These are phyloP conservation scores for Botryococcus braunii DNA, from an alignment of 163 green algal genomes.

Conservation along the genomic window DNA sequence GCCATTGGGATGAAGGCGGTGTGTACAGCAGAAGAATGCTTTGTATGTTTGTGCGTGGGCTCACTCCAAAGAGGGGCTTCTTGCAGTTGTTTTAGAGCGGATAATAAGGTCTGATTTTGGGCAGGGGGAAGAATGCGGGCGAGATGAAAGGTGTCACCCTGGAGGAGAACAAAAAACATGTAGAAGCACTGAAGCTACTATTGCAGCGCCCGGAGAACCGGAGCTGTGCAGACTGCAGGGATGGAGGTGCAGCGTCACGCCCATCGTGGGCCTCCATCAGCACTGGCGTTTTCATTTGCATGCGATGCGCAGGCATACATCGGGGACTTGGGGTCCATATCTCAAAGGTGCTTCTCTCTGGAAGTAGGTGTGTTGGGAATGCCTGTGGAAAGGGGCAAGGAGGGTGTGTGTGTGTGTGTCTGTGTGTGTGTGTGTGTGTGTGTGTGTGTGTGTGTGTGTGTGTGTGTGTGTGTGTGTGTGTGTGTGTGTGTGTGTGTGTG, in stretches of 20 bases:
- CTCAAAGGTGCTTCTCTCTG: slow-evolving; percentile 37
- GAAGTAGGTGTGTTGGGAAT: too few species aligned
- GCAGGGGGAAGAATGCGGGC: slow-evolving; percentile 33
- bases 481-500: too few species aligned
- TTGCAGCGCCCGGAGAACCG: slow-evolving; percentile 39
- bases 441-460: too few species aligned
- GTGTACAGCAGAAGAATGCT: too few species aligned
- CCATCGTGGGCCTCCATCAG: slow-evolving; percentile 61
- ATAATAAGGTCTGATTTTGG: background rate
- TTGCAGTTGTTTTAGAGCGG: background rate
- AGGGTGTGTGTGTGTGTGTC: too few species aligned
- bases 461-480: too few species aligned
- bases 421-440: too few species aligned
- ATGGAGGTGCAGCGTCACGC: slow-evolving; percentile 22
- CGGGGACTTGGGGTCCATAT: slow-evolving; percentile 62
- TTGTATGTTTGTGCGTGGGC: too few species aligned
- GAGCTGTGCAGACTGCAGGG: slow-evolving; percentile 31
- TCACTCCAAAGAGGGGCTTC: background rate
- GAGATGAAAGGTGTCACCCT: slow-evolving; percentile 71
- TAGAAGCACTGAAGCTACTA: slow-evolving; percentile 42
- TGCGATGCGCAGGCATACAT: slow-evolving; percentile 65
- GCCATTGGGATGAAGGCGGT: too few species aligned
- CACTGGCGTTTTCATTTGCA: slow-evolving; percentile 68
- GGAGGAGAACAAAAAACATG: slow-evolving; percentile 58
- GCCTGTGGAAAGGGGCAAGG: too few species aligned